Evolutionary conservation across 345 rosid species (phyloP).

Genomic region (Gossypium longicalyx): DNA sequence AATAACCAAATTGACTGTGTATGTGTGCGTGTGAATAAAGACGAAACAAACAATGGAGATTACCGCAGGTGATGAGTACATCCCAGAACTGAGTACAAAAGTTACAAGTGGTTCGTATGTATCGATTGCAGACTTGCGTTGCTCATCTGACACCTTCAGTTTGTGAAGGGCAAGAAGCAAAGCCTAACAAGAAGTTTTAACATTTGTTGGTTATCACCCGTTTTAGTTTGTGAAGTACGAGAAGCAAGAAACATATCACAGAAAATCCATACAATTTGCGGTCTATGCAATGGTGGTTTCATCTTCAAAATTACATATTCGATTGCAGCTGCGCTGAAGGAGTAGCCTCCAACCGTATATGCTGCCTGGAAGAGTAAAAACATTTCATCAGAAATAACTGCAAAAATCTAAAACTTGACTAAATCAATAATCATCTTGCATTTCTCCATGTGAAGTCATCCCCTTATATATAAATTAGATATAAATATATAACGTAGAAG

Average conservation of each 20-base stretch:
- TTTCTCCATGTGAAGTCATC: neutral
- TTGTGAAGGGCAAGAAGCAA: slow-evolving; percentile 84
- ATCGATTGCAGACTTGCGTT: slow-evolving; percentile 52
- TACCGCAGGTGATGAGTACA: slow-evolving; percentile 92
- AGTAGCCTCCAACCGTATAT: slow-evolving; percentile 88
- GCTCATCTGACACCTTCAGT: slow-evolving; percentile 71
- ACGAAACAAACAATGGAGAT: slow-evolving; percentile 8
- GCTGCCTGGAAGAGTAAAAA: slow-evolving; percentile 57
- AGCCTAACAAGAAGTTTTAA: slow-evolving; percentile 42
- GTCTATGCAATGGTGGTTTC: slow-evolving; percentile 83
- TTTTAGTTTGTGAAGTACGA: neutral
- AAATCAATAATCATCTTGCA: neutral
- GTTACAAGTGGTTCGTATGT: slow-evolving; percentile 61
- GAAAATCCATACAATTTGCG: slow-evolving; percentile 57
- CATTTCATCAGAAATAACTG: neutral
- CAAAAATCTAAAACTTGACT: neutral
- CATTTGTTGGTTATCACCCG: neutral
- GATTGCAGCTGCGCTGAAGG: slow-evolving; percentile 73
- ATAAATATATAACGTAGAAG: neutral
- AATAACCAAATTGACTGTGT: neutral
- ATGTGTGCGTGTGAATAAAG: neutral
- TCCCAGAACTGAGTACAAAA: slow-evolving; percentile 84
- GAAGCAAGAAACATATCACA: neutral
- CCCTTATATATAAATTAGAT: neutral
- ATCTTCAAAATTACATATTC: slow-evolving; percentile 74